Base-by-base conservation (phyloP, 495 filamentous ascomycete genomes). In the Aspergillus ostianus region DNA sequence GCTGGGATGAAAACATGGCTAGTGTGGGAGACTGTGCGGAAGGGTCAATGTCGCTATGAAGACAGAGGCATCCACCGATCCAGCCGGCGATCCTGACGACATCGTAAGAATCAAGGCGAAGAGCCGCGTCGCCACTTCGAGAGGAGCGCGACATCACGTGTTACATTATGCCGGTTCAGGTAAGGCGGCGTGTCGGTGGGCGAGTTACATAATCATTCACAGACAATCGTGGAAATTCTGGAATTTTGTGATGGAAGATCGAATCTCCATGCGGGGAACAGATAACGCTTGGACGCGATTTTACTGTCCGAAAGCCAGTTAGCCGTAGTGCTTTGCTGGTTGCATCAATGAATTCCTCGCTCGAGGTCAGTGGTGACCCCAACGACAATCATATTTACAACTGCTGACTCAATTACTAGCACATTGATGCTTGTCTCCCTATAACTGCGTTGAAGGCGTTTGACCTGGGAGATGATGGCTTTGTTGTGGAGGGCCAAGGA, bases 391-490 rank as follows among this genome's bases (percentile, higher is more conserved):
- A 6, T 17, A n/a, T n/a, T n/a, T 6, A 12, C 41, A 48, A 45
- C 30, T 23, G 36, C 59, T 64, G 51, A 69, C 64, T 62, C 65
- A 56, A 63, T 55, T 20, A 29, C 23, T 51, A 80, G 77, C 73
- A 77, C 63, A 63, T 78, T 67, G 75, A 79, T 73, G 72, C 72
- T 63, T 77, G 74, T 68, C 68, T 81, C 48, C 78, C 78, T n/a
- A 73, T 79, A 53, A 70, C 77, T 53, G 68, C 72, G 47, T 61
- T 80, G 44, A 71, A 77, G 53, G 64, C 67, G 17, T 57, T 77
- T 58, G 56, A 55, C 18, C 60, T 72, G 58, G 64, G 61, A 23
- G 64, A 62, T 47, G 59, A 36, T 4, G 57, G 57, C 17, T 62
- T 76, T 41, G 54, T 81, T 29, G 57, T 81, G 4, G 64, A 77